These are phyloP conservation scores for Rhodotorula taiwanensis DNA, from an alignment of 768 basidiomycete genomes.

Conservation along the genomic window DNA sequence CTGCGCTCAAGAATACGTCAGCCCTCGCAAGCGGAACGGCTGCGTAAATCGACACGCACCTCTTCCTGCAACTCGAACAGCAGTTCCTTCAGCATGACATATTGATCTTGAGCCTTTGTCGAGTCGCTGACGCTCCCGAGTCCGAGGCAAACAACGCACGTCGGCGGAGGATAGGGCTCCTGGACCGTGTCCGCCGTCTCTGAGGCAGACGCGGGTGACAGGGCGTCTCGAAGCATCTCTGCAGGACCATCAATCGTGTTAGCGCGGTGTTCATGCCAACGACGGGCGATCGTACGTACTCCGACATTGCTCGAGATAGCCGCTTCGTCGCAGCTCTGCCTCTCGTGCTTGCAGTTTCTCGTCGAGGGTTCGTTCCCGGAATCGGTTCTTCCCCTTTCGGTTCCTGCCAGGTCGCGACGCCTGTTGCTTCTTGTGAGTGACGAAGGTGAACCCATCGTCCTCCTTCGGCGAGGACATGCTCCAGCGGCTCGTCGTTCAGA, in stretches of 20 bases:
- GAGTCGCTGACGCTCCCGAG: conserved; percentile 33
- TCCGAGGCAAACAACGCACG: conserved; percentile 28
- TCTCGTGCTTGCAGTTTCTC: conserved; percentile 15
- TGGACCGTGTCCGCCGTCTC: neutral
- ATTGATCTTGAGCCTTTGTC: conserved; percentile 34
- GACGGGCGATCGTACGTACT: neutral
- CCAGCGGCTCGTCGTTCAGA: neutral
- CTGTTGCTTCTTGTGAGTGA: conserved; percentile 23
- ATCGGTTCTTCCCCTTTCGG: conserved; percentile 16
- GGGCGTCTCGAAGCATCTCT: conserved; percentile 16
- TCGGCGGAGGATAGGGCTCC: conserved; percentile 7
- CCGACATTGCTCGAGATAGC: conserved; percentile 12
- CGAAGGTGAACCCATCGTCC: conserved; percentile 24
- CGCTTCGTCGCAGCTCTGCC: neutral
- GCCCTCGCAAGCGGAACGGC: neutral
- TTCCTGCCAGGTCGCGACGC: conserved; percentile 4
- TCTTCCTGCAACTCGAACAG: conserved; percentile 7
- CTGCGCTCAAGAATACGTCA: neutral
- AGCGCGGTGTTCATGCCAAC: neutral
- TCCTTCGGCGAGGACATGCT: no score
- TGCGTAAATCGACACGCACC: neutral
- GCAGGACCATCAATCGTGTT: accelerated
- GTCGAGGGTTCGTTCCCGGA: conserved; percentile 17
- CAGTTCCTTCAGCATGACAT: conserved; percentile 19
- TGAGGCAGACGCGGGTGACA: neutral